These are phyloP conservation scores for Cicer pinnatifidum DNA, from an alignment of 306 rosid genomes.

Conservation along the genomic window DNA sequence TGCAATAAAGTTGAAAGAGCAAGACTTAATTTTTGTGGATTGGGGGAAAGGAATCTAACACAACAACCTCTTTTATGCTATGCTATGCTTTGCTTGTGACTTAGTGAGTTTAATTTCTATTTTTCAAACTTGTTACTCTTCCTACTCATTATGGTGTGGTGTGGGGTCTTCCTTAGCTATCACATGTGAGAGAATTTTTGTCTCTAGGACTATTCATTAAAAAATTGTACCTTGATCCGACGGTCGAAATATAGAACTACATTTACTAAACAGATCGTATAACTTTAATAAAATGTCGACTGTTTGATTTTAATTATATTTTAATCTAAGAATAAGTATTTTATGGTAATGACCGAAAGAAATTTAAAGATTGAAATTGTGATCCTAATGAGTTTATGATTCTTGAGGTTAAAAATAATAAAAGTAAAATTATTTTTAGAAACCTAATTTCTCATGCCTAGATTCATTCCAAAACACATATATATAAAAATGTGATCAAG, in stretches of 20 bases:
- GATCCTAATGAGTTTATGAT: too few relatives aligned
- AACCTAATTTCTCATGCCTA: background rate
- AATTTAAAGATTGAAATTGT: background rate
- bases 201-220: background rate
- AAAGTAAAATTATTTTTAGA: background rate
- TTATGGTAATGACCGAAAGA: too few relatives aligned
- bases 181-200: slow-evolving; percentile 17
- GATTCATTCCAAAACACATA: background rate
- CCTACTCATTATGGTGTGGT: background rate
- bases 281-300: background rate
- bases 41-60: slow-evolving; percentile 7
- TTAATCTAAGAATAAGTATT: background rate
- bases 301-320: background rate
- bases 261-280: background rate
- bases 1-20: background rate
- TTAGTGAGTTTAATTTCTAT: too few relatives aligned
- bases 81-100: background rate
- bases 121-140: background rate
- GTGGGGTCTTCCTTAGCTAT: background rate
- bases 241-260: background rate
- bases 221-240: background rate
- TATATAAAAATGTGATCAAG: background rate
- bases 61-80: slow-evolving; percentile 20
- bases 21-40: background rate
- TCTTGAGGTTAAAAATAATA: background rate